Evolutionary conservation across 129 eudicot genomes (phyloP), one percentile per base, ranked within the genome.

Genomic region (Silybum marianum): DNA sequence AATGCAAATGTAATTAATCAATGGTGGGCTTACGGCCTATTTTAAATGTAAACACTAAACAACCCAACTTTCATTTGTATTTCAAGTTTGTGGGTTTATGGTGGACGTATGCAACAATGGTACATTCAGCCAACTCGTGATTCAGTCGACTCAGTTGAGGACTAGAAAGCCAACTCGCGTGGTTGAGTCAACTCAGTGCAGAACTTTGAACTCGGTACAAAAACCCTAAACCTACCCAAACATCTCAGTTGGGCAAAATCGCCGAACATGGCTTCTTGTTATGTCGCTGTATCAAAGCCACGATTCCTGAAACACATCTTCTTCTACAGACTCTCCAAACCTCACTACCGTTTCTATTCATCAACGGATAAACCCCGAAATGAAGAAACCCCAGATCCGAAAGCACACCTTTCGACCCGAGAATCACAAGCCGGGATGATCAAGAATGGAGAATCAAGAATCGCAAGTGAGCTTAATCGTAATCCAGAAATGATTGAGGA

Each of bases 401-500:
- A 73, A 42, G 6, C 28, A 44, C 69, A 34, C 71, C 26, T 46
- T 72, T 60, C 82, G 34, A 69, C 76, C 6, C 23, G 2, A 18
- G 39, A 28, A 72, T 58, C 81, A 70, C 76, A 71, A 69, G 13
- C 72, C 73, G 62, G n/a, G 71, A 13, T 44, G 12, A 26, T 73
- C 28, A 13, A 73, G 16, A 32, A 72, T 73, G 78, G 58, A 54
- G 54, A 40, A 25, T 77, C 78, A 62, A 80, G 34, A 79, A 34
- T 14, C 40, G 77, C 72, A 6, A 77, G 72, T 87, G 88, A 88
- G 74, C 74, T 72, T 84, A 78, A 51, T 48, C 81, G 44, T 60
- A 48, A 63, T 80, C 85, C 85, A n/a, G 86, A 83, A 30, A 85
- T 79, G 16, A 21, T 85, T 1, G 92, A 87, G 66, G 91, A 86